phyloP scores from a whole-genome alignment of 768 basidiomycete species.

The Collybia mongolica region DNA sequence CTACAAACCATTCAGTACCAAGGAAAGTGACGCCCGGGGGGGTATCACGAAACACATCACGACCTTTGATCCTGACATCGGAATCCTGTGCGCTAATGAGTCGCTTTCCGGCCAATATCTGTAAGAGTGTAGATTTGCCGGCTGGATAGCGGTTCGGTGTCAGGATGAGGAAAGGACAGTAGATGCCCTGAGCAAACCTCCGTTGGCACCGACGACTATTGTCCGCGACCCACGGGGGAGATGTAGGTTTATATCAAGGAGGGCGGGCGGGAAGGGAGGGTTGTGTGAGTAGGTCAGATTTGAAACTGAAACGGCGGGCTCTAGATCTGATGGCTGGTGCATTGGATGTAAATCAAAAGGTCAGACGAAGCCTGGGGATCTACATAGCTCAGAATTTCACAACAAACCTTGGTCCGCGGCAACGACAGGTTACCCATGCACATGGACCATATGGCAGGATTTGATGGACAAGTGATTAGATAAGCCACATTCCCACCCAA shows the following conservation, averaged over 20 bases:
- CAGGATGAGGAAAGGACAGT: slow-evolving; percentile 1
- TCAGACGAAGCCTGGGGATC: no score
- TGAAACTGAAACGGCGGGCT: slow-evolving; percentile 38
- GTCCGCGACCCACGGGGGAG: slow-evolving; percentile 79
- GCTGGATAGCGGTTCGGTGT: slow-evolving; percentile 38
- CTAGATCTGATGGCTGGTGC: slow-evolving; percentile 18
- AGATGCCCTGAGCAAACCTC: slow-evolving; percentile 54
- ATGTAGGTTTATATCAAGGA: slow-evolving; percentile 61
- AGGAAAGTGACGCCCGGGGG: slow-evolving; percentile 83
- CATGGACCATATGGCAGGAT: slow-evolving; percentile 8
- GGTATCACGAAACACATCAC: slow-evolving; percentile 88
- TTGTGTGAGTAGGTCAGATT: slow-evolving; percentile 61
- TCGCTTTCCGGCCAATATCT: slow-evolving; percentile 91
- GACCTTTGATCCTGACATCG: slow-evolving; percentile 68
- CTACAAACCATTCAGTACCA: slow-evolving; percentile 87
- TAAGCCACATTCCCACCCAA: slow-evolving; percentile 15
- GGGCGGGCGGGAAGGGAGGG: slow-evolving; percentile 42
- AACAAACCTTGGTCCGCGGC: no score
- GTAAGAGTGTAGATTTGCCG: slow-evolving; percentile 94
- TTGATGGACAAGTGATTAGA: slow-evolving; percentile 1
- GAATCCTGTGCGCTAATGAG: slow-evolving; percentile 56
- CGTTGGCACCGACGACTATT: slow-evolving; percentile 90
- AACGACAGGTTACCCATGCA: no score
- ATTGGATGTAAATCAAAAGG: no score
- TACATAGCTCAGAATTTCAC: no score